These are phyloP conservation scores for Penicillium verhagenii DNA, from an alignment of 495 filamentous ascomycete genomes.

Conservation along the genomic window DNA sequence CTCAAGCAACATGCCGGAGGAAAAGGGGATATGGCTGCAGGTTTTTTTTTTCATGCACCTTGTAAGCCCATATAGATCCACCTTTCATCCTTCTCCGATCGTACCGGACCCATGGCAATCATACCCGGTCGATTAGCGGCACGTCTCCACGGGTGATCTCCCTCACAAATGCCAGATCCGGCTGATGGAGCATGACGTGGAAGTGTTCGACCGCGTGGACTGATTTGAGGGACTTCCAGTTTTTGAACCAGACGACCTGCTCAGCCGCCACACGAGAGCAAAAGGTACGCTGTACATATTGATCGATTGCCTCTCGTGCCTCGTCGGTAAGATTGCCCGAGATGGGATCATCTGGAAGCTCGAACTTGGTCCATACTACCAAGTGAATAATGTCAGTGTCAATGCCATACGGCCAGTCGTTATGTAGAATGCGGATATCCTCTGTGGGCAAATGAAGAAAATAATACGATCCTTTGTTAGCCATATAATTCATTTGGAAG, in stretches of 20 bases:
- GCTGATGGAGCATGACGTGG: constrained; percentile 83
- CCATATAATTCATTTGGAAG: neutral
- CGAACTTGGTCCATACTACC: constrained; percentile 91
- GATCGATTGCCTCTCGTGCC: constrained; percentile 62
- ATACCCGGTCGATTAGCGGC: constrained; percentile 46
- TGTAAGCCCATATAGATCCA: neutral
- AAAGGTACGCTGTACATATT: constrained; percentile 65
- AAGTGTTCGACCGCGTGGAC: constrained; percentile 91
- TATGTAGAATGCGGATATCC: constrained; percentile 73
- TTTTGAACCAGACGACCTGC: constrained; percentile 82
- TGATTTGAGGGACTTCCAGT: constrained; percentile 78
- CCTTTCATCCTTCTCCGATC: constrained; percentile 2
- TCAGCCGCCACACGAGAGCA: constrained; percentile 45
- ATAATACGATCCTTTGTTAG: constrained; percentile 2
- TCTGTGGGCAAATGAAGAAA: constrained; percentile 39
- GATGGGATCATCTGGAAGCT: constrained; percentile 61
- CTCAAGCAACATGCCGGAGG: neutral
- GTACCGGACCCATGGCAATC: constrained; percentile 1
- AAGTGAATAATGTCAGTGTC: constrained; percentile 74
- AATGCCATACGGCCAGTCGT: constrained; percentile 91
- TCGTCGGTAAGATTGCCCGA: constrained; percentile 65
- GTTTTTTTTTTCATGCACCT: neutral
- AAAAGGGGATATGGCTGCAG: neutral
- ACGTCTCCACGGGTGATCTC: constrained; percentile 75
- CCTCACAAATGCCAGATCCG: constrained; percentile 64